Base-by-base conservation (phyloP, 1,284 basidiomycete genomes). In the Ceratobasidium sp. region DNA sequence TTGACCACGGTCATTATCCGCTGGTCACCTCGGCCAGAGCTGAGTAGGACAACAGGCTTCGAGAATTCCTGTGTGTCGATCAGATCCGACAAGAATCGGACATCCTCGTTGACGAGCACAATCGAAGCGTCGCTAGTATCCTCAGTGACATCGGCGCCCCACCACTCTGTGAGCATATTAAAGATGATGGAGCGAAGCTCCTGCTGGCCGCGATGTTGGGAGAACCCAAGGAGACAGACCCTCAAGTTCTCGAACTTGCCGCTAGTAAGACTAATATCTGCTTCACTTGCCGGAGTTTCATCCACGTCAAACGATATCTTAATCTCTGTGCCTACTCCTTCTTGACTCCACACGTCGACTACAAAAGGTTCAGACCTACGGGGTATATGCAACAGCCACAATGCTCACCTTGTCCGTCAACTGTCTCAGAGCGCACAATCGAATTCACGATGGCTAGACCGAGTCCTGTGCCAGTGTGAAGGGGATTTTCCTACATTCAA, bases 371-470 rank as follows among this genome's bases (percentile, higher is more conserved):
- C 19, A 41, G 9, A 24, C n/a, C 49, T n/a, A 13, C 19, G 39
- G 53, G 8, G 19, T 82, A 59, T 85, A 83, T 29, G 53, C 11
- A 5, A 27, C 24, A 11, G 13, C 2, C 13, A 13, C 29, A 48
- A 4, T 22, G 29, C 58, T 41, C n/a, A 72, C 69, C 69, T 80
- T 95, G 95, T 74, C 96, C 96, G 63, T 91, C 89, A 74, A 98
- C 89, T 74, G 91, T 92, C 48, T 94, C 91, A 14, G 94, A 95
- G 29, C 90, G 90, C 39, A 97, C 89, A 74, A 96, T 96, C 78
- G 92, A 95, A 84, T 94, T 95, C 80, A 98, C 96, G 78, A 98
- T 98, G 27, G 96, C 96, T 27, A 98, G 88, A n/a, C 96, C 96
- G 1, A 98, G 87, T 19, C 96, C 96, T 0, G 96, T 98, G 0